Percentiles rank a stretch among this genome's conserved stretches.
phyloP scores from a whole-genome alignment of 2,329 filamentous ascomycete genomes.

The Microdochium trichocladiopsis region DNA sequence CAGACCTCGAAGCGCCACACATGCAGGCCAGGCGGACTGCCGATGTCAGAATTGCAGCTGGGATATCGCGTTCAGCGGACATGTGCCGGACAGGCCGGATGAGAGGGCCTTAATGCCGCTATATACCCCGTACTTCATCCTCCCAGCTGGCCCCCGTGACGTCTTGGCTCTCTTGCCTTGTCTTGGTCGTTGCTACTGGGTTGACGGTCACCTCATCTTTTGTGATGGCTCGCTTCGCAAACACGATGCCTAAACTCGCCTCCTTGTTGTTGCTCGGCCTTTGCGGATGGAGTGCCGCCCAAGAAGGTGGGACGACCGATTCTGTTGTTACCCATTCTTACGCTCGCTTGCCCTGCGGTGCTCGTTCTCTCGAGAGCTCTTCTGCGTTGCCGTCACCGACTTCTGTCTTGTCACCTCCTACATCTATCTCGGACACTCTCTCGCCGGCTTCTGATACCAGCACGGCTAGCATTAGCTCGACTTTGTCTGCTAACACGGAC shows the following conservation, averaged over 20 bases:
- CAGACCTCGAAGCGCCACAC: background rate
- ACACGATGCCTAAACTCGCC: background rate
- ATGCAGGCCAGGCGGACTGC: background rate
- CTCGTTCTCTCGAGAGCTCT: background rate
- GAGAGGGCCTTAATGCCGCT: background rate
- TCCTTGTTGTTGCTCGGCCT: background rate
- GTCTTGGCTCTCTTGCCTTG: background rate
- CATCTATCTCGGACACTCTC: background rate
- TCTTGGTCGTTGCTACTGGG: background rate
- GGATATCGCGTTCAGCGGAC: background rate
- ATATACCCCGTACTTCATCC: background rate
- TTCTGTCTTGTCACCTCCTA: background rate
- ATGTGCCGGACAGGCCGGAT: background rate
- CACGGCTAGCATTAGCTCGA: background rate
- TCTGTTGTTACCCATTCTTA: background rate
- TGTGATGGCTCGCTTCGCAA: background rate
- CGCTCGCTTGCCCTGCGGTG: background rate
- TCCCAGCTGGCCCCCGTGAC: background rate
- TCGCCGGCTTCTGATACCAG: background rate
- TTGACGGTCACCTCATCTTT: background rate
- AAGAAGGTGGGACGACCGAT: background rate
- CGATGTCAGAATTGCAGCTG: background rate
- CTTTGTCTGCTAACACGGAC: slow-evolving; percentile 1
- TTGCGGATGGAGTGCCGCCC: background rate
- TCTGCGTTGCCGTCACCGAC: background rate